phyloP scores from a whole-genome alignment of 345 rosid genomes.

The Populus pruinosa region DNA sequence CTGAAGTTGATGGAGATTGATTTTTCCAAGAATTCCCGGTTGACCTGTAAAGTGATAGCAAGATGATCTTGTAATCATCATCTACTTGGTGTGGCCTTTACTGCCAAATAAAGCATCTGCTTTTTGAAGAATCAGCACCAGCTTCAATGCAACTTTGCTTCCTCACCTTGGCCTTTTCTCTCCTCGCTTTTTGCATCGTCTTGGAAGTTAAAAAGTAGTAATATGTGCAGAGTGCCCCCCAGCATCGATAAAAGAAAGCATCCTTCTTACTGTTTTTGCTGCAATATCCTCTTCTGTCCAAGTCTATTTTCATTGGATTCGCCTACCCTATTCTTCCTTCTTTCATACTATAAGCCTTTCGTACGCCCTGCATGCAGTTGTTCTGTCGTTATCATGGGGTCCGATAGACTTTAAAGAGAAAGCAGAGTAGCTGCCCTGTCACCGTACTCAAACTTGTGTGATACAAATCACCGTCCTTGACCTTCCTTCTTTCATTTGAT shows the following conservation, averaged over 20 bases:
- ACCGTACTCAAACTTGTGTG: background rate
- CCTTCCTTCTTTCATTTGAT: background rate
- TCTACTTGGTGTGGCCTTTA: background rate
- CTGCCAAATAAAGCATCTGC: constrained; percentile 3
- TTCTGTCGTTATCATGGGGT: background rate
- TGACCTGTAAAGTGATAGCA: background rate
- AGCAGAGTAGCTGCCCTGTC: background rate
- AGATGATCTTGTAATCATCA: constrained; percentile 5
- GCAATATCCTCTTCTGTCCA: too few species aligned
- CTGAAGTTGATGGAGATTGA: background rate
- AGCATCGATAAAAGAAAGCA: background rate
- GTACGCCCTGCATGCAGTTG: too few species aligned
- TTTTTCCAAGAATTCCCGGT: constrained; percentile 3
- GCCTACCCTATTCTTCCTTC: too few species aligned
- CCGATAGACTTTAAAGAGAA: background rate
- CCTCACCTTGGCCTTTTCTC: background rate
- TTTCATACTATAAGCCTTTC: too few species aligned
- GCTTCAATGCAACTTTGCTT: background rate
- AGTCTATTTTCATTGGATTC: too few species aligned
- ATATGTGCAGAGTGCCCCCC: background rate
- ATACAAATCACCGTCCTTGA: background rate
- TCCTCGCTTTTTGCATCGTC: background rate
- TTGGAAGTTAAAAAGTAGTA: background rate
- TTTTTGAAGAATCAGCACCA: background rate
- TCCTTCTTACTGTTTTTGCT: too few species aligned